phyloP scores from a whole-genome alignment of 2,329 filamentous ascomycete species.

The Graphilbum fragrans region DNA sequence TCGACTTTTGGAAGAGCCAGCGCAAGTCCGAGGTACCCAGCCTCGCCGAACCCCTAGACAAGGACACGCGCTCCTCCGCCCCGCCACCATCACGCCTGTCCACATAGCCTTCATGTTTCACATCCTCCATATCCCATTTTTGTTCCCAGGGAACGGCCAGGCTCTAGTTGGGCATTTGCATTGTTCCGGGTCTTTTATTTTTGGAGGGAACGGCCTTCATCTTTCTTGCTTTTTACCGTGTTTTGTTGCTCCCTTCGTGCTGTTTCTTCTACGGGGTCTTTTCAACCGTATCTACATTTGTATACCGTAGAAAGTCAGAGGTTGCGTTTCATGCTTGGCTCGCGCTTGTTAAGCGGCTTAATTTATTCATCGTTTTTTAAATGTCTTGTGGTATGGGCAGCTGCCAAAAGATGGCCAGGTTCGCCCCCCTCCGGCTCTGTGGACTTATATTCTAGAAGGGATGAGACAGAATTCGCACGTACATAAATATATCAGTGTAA shows the following conservation, averaged over 20 bases:
- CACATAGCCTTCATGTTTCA: slow-evolving; percentile 1
- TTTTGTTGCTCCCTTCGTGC: neutral
- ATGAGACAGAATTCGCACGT: no score
- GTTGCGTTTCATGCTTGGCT: neutral
- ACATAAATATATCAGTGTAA: no score
- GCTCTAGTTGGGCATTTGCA: no score
- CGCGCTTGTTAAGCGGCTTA: neutral
- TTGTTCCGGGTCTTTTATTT: no score
- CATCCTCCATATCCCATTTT: no score
- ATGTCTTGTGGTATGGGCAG: no score
- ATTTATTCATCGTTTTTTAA: neutral
- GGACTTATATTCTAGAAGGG: no score
- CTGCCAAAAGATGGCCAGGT: no score
- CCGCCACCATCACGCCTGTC: slow-evolving; percentile 4
- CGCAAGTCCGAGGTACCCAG: slow-evolving; percentile 24
- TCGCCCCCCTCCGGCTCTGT: no score
- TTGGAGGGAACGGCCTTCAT: neutral
- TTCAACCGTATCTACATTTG: neutral
- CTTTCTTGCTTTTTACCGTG: neutral
- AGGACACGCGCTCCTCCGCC: neutral
- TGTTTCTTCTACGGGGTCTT: no score
- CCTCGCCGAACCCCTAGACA: slow-evolving; percentile 1
- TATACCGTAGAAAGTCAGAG: neutral
- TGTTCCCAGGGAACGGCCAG: no score
- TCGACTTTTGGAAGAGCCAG: slow-evolving; percentile 87